A percentile compares a stretch with the other conserved stretches of the same genome.
Conservation (phyloP, 192 early-diverging fungal species). For the Mortierella antarctica region DNA sequence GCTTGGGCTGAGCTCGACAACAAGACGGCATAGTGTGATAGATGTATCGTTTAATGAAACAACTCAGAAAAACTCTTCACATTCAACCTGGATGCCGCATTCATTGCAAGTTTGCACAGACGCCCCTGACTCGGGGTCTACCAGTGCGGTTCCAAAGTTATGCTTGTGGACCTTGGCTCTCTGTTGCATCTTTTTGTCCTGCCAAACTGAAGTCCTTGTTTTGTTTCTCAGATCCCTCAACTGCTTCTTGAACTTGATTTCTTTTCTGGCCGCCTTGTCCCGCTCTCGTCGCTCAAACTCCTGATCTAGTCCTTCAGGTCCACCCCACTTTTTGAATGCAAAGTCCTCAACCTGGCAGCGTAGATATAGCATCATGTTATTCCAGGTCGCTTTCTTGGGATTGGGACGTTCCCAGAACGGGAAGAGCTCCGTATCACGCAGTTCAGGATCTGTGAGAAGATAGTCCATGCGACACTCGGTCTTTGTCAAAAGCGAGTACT, state of each 20-base stretch:
- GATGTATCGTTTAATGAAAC: not conserved
- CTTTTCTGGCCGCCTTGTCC: conserved; percentile 85
- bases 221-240: conserved; percentile 59
- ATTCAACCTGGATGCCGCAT: conserved; percentile 77
- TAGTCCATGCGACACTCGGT: conserved; percentile 91
- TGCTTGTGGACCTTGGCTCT: conserved; percentile 80
- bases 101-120: conserved; percentile 68
- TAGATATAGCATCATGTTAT: conserved; percentile 96
- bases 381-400: conserved; percentile 95
- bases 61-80: conserved; percentile 69
- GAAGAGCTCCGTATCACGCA: conserved; percentile 81
- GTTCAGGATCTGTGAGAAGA: conserved; percentile 92
- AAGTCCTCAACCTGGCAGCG: conserved; percentile 91
- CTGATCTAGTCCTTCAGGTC: conserved; percentile 83
- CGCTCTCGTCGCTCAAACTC: conserved; percentile 85
- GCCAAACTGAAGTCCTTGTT: conserved; percentile 48
- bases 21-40: conserved; percentile 15
- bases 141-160: conserved; percentile 66
- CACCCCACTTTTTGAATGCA: conserved; percentile 94
- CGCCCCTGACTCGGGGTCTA: conserved; percentile 60
- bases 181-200: conserved; percentile 57
- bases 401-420: conserved; percentile 91
- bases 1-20: conserved; percentile 38
- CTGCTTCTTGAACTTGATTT: conserved; percentile 84
- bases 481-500: conserved; percentile 95